phyloP scores from a whole-genome alignment of 179 eudicot genomes.

The Amaranthus tricolor region DNA sequence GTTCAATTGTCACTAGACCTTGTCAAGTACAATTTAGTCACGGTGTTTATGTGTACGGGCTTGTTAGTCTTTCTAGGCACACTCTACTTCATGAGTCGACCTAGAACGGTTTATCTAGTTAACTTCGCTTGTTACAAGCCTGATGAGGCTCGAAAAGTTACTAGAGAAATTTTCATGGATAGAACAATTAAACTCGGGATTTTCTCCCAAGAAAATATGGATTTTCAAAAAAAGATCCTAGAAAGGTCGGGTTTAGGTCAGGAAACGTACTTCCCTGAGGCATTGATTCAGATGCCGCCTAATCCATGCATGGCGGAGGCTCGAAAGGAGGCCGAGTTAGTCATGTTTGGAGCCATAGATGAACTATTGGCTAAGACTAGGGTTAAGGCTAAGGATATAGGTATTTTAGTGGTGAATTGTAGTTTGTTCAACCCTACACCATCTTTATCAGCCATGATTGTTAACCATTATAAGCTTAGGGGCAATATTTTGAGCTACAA shows the following conservation, averaged over 20 bases:
- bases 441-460: slow-evolving; percentile 40
- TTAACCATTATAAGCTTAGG: slow-evolving; percentile 41
- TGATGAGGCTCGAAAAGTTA: slow-evolving; percentile 17
- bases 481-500: slow-evolving; percentile 37
- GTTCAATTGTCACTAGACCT: slow-evolving; percentile 22
- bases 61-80: slow-evolving; percentile 33
- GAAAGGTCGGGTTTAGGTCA: slow-evolving; percentile 39
- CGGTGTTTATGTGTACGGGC: slow-evolving; percentile 19
- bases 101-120: slow-evolving; percentile 33
- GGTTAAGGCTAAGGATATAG: slow-evolving; percentile 38
- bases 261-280: slow-evolving; percentile 39
- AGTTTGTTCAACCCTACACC: slow-evolving; percentile 42
- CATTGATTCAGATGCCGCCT: slow-evolving; percentile 26
- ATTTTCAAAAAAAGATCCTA: slow-evolving; percentile 38
- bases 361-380: slow-evolving; percentile 34
- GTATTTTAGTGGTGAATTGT: slow-evolving; percentile 34
- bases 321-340: slow-evolving; percentile 33
- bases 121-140: slow-evolving; percentile 37
- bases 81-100: slow-evolving; percentile 36
- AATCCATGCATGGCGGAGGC: slow-evolving; percentile 41
- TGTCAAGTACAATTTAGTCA: slow-evolving; percentile 25
- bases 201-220: slow-evolving; percentile 31
- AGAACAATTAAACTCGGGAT: slow-evolving; percentile 17
- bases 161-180: slow-evolving; percentile 34
- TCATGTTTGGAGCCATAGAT: slow-evolving; percentile 41